Percentiles rank a stretch among this genome's conserved stretches.
Conservation (phyloP, 2,329 filamentous ascomycete species). For the Penicillium frequentans region DNA sequence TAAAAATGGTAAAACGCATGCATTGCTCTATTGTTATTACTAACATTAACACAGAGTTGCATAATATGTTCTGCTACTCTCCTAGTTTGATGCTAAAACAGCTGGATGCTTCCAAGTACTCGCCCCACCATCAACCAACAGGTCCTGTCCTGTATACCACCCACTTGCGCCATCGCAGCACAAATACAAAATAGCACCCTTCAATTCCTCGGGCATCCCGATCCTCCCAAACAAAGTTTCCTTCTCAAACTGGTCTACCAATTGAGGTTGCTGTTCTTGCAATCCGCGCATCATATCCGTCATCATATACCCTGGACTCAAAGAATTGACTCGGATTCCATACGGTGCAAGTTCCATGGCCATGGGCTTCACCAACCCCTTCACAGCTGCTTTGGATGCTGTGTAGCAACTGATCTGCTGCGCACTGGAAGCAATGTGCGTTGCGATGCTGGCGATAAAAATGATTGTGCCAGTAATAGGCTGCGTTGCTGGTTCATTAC, state of each 20-base stretch:
- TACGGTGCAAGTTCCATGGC: slow-evolving; percentile 19
- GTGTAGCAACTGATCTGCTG: slow-evolving; percentile 35
- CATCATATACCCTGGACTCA: slow-evolving; percentile 30
- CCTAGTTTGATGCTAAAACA: neutral
- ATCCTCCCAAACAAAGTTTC: slow-evolving; percentile 25
- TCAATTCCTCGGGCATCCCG: slow-evolving; percentile 19
- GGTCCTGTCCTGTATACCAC: slow-evolving; percentile 25
- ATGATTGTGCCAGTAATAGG: slow-evolving; percentile 30
- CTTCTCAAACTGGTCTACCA: slow-evolving; percentile 22
- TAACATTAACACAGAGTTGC: neutral
- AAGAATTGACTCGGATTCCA: slow-evolving; percentile 33
- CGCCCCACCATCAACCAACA: slow-evolving; percentile 23
- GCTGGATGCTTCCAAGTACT: slow-evolving; percentile 23
- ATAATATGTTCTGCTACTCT: neutral
- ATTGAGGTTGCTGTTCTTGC: slow-evolving; percentile 16
- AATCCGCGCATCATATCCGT: slow-evolving; percentile 25
- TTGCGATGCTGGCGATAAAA: slow-evolving; percentile 36
- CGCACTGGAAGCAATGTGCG: slow-evolving; percentile 31
- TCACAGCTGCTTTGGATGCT: slow-evolving; percentile 30
- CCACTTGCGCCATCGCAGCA: slow-evolving; percentile 9
- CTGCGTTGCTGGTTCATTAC: slow-evolving; percentile 1
- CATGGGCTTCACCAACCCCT: slow-evolving; percentile 25
- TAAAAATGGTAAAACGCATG: neutral
- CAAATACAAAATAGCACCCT: slow-evolving; percentile 20
- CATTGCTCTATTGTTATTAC: neutral